Evolutionary conservation across 352 stramenopile genomes (phyloP).

Genomic region (Pythium periplocum): DNA sequence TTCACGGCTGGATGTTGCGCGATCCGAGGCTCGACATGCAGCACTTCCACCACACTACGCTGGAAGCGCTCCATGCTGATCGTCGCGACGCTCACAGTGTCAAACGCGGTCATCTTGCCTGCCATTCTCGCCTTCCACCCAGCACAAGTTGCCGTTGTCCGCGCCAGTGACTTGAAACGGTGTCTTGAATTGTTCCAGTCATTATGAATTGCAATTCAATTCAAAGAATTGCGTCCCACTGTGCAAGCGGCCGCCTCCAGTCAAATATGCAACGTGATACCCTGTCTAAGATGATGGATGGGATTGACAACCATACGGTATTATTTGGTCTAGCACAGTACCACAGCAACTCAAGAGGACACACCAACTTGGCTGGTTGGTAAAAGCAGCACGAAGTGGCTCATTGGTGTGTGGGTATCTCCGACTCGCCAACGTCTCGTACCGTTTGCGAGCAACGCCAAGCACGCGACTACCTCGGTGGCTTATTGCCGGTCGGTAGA

Average conservation of each 20-base stretch:
- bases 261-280: conserved; percentile 13
- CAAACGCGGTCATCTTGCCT: conserved; percentile 10
- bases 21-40: conserved; percentile 19
- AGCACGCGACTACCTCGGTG: background rate
- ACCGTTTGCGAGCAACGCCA: conserved; percentile 1
- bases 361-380: conserved; percentile 14
- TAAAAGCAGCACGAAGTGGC: conserved; percentile 6
- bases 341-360: too few relatives aligned
- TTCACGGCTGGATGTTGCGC: conserved; percentile 34
- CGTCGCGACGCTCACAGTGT: conserved; percentile 13
- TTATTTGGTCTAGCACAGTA: conserved; percentile 17
- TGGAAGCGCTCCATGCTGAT: conserved; percentile 28
- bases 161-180: conserved; percentile 12
- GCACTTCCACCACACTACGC: conserved; percentile 16
- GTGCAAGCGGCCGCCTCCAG: conserved; percentile 9
- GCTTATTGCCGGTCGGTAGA: conserved; percentile 3
- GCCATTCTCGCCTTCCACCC: conserved; percentile 8
- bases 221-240: conserved; percentile 21
- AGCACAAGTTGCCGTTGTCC: too few relatives aligned
- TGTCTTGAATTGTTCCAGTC: conserved; percentile 16
- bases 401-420: too few relatives aligned
- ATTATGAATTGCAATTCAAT: conserved; percentile 20
- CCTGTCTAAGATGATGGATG: conserved; percentile 11
- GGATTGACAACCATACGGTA: conserved; percentile 16
- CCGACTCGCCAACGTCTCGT: background rate